Conservation (phyloP, 1,284 basidiomycete species). For the Calocybe gambosa region DNA sequence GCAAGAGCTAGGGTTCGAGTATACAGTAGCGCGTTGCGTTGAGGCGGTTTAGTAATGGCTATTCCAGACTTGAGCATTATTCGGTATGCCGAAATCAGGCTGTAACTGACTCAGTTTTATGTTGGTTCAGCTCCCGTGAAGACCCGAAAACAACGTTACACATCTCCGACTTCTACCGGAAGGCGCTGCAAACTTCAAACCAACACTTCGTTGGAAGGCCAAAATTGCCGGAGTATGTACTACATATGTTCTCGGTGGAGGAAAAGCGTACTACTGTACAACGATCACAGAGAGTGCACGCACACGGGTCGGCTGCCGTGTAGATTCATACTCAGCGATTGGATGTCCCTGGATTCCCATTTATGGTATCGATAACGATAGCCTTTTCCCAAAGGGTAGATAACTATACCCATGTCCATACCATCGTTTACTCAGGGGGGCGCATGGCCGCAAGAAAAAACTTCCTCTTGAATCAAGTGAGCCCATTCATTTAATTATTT, state of each 20-base stretch:
- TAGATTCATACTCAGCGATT: neutral
- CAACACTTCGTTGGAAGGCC: neutral
- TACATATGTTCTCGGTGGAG: neutral
- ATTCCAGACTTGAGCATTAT: conserved; percentile 15
- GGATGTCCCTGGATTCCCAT: neutral
- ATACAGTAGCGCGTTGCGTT: conserved; percentile 7
- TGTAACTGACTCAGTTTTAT: conserved; percentile 14
- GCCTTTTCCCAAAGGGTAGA: neutral
- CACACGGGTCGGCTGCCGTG: neutral
- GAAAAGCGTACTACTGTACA: neutral
- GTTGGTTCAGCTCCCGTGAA: conserved; percentile 11
- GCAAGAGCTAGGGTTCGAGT: conserved; percentile 7
- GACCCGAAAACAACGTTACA: conserved; percentile 11
- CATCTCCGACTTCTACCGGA: conserved; percentile 12
- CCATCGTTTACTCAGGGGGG: neutral
- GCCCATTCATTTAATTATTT: neutral
- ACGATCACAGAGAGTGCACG: neutral
- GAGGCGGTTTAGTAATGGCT: conserved; percentile 9
- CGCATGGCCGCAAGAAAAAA: neutral
- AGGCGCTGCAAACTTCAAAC: neutral
- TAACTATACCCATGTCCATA: neutral
- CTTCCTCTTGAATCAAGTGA: neutral
- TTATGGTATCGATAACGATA: conserved; percentile 5
- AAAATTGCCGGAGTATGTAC: neutral
- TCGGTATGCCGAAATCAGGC: neutral